Evolutionary conservation across 176 grass and related monocot genomes (phyloP).

Genomic region (Oryza meridionalis): DNA sequence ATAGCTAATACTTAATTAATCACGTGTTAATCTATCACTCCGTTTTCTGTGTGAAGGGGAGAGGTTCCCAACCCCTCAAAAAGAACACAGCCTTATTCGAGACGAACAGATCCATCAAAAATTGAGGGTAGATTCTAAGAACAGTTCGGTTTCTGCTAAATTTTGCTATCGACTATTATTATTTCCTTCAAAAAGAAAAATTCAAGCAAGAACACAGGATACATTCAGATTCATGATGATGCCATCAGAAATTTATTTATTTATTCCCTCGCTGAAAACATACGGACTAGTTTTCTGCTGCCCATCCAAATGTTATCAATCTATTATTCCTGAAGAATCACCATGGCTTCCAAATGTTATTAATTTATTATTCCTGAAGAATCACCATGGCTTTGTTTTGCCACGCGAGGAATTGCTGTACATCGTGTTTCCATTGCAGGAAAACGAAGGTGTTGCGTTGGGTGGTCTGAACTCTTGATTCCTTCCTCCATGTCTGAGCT

Average conservation of each 20-base stretch:
- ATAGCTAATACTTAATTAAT: too few species aligned
- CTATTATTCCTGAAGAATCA: conserved; percentile 15
- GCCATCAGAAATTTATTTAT: not conserved
- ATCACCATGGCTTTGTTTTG: not conserved
- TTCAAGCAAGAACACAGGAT: not conserved
- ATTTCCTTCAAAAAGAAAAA: not conserved
- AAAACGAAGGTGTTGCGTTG: not conserved
- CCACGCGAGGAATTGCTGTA: not conserved
- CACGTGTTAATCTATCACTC: too few species aligned
- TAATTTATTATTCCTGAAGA: not conserved
- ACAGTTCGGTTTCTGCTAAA: too few species aligned
- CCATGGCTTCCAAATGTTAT: conserved; percentile 6
- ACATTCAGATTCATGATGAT: conserved; percentile 1
- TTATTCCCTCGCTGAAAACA: not conserved
- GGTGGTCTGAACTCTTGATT: not conserved
- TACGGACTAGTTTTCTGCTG: not conserved
- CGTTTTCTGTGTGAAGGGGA: too few species aligned
- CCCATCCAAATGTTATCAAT: conserved; percentile 2
- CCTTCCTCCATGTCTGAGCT: not conserved
- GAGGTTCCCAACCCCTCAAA: too few species aligned
- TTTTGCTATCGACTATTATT: not conserved
- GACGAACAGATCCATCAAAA: too few species aligned
- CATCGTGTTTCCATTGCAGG: not conserved
- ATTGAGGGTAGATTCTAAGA: too few species aligned
- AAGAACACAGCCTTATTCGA: too few species aligned